These are phyloP conservation scores for Scedosporium aurantiacum DNA, from an alignment of 2,329 filamentous ascomycete genomes.

Conservation along the genomic window DNA sequence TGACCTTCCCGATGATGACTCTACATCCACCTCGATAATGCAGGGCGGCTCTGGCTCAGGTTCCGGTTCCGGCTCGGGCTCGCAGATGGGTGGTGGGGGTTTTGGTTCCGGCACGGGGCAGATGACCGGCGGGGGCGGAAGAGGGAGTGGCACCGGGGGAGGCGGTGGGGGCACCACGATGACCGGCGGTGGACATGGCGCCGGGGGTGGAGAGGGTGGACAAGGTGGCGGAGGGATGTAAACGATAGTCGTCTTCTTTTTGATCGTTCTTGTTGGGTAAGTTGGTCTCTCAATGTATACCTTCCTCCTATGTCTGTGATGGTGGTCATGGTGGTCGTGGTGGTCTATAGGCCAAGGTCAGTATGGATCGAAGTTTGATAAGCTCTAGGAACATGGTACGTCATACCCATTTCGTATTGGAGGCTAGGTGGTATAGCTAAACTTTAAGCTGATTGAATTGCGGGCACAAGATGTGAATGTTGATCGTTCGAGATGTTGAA, in stretches of 20 bases:
- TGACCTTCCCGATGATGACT: conserved; percentile 7
- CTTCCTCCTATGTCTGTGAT: background rate
- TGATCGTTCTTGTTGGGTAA: conserved; percentile 5
- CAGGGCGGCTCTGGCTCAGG: background rate
- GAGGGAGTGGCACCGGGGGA: background rate
- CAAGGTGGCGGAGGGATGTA: background rate
- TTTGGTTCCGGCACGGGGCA: background rate
- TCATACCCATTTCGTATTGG: background rate
- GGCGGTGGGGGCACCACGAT: conserved; percentile 1
- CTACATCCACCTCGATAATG: conserved; percentile 7
- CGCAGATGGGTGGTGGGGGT: background rate
- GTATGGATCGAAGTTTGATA: background rate
- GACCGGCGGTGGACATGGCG: background rate
- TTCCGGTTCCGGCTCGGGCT: background rate
- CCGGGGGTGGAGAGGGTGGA: background rate
- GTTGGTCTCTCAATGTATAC: conserved; percentile 6
- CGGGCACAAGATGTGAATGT: too few relatives aligned
- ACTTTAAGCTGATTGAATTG: background rate
- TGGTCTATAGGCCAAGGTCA: background rate
- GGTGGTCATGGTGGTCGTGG: background rate
- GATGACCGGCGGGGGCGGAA: background rate
- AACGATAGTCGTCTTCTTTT: conserved; percentile 4
- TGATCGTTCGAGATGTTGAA: background rate
- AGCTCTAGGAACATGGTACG: background rate
- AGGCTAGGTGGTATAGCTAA: background rate